These are phyloP conservation scores for Lodderomyces theae DNA, from an alignment of 1,139 yeast species.

Conservation along the genomic window DNA sequence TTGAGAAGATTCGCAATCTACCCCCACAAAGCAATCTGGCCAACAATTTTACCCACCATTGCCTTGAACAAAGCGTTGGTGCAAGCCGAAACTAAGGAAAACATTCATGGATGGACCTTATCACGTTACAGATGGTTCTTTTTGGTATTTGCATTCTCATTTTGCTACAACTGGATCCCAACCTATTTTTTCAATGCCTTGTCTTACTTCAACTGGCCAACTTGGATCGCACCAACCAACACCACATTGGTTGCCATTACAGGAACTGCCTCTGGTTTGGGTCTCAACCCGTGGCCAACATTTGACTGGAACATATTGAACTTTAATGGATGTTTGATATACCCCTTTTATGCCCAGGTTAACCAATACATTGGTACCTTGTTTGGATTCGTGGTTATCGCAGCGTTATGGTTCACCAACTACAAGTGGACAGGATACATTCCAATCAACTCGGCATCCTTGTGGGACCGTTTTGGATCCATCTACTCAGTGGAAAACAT, in stretches of 20 bases:
- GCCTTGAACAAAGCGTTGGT: slow-evolving; percentile 54
- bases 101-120: slow-evolving; percentile 51
- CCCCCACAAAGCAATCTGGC: slow-evolving; percentile 55
- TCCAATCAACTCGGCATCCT: slow-evolving; percentile 48
- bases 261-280: slow-evolving; percentile 51
- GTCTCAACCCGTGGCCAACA: slow-evolving; percentile 52
- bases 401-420: slow-evolving; percentile 50
- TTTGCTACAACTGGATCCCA: slow-evolving; percentile 59
- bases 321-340: slow-evolving; percentile 20
- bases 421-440: slow-evolving; percentile 48
- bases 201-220: slow-evolving; percentile 57
- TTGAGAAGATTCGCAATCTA: slow-evolving; percentile 52
- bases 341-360: slow-evolving; percentile 46
- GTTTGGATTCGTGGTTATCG: slow-evolving; percentile 38
- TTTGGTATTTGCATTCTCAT: slow-evolving; percentile 32
- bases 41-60: slow-evolving; percentile 49
- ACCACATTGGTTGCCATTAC: slow-evolving; percentile 52
- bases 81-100: slow-evolving; percentile 37
- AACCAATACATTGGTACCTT: slow-evolving; percentile 40
- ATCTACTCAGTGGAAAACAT: slow-evolving; percentile 37
- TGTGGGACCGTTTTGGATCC: slow-evolving; percentile 46
- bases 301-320: slow-evolving; percentile 46
- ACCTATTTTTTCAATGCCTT: slow-evolving; percentile 49
- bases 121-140: slow-evolving; percentile 49
- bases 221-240: slow-evolving; percentile 60